phyloP scores from a whole-genome alignment of 495 filamentous ascomycete genomes.

The Penicillium soppii region DNA sequence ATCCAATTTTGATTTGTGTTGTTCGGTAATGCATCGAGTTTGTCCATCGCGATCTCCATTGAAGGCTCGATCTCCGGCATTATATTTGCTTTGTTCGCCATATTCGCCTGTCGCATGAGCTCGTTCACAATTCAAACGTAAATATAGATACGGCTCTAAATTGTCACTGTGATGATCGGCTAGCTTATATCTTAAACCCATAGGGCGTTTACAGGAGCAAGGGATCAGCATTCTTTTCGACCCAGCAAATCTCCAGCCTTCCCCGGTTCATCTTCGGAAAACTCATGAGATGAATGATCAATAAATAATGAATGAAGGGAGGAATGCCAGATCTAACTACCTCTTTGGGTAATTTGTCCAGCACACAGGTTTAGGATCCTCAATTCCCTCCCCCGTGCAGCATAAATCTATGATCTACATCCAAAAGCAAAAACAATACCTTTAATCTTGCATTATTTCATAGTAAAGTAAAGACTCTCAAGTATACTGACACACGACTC shows the following conservation, averaged over 20 bases:
- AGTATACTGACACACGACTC: no score
- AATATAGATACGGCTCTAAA: not conserved
- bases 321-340: conserved; percentile 18
- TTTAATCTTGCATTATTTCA: no score
- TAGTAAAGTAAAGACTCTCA: no score
- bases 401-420: not conserved
- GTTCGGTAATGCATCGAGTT: conserved; percentile 18
- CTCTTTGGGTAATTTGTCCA: not conserved
- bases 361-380: not conserved
- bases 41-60: conserved; percentile 12
- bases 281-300: not conserved
- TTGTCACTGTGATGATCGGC: not conserved
- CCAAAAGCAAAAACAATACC: not conserved
- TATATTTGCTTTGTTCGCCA: conserved; percentile 1
- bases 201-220: conserved; percentile 10
- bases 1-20: conserved; percentile 24
- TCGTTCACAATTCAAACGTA: not conserved
- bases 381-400: not conserved
- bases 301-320: conserved; percentile 28
- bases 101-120: not conserved
- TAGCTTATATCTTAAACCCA: not conserved
- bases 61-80: conserved; percentile 7
- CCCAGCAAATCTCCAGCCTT: not conserved
- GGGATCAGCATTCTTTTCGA: conserved; percentile 24
- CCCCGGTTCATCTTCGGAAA: not conserved